phyloP scores from a whole-genome alignment of 352 stramenopile species.

The Phytophthora chlamydospora region DNA sequence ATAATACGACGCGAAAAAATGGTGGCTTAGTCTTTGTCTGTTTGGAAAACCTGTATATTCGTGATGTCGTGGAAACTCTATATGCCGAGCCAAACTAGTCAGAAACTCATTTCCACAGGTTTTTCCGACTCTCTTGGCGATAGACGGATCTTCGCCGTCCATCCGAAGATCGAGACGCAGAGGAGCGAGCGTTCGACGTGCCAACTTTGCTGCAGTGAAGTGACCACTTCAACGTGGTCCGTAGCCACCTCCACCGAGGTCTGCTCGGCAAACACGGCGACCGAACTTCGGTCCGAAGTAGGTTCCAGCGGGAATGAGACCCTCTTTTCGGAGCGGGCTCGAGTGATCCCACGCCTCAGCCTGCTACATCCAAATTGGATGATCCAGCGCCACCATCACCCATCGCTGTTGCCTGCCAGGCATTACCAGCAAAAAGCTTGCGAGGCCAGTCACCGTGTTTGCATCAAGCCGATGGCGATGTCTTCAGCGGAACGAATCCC shows the following conservation, averaged over 20 bases:
- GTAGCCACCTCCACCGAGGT: conserved; percentile 21
- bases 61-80: background rate
- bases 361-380: too few species aligned
- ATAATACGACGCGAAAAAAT: conserved; percentile 26
- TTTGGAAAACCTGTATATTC: conserved; percentile 1
- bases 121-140: conserved; percentile 30
- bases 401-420: too few species aligned
- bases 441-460: too few species aligned
- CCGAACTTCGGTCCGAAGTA: too few species aligned
- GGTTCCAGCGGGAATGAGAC: too few species aligned
- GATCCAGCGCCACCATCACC: too few species aligned
- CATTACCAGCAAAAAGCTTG: too few species aligned
- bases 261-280: conserved; percentile 5
- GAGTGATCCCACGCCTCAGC: too few species aligned
- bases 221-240: conserved; percentile 22
- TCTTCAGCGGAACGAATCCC: too few species aligned
- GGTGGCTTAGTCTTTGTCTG: background rate
- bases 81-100: background rate
- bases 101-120: conserved; percentile 13
- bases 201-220: background rate
- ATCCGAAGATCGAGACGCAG: background rate
- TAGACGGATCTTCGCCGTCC: too few species aligned
- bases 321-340: too few species aligned
- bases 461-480: too few species aligned
- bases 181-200: background rate